Evolutionary conservation across 129 eudicot genomes (phyloP).

Genomic region (Smallanthus sonchifolius): DNA sequence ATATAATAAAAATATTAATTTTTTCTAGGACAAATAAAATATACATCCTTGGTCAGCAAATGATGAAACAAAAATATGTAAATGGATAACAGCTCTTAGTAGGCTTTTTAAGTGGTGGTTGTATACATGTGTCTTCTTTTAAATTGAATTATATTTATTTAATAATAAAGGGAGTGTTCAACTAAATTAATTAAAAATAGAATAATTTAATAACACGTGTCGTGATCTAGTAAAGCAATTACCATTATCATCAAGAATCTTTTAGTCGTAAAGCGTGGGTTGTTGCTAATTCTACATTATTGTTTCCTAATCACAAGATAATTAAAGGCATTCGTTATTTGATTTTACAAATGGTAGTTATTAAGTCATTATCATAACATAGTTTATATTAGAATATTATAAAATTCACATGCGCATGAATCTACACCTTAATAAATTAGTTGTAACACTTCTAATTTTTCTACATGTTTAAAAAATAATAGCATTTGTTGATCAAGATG

Average conservation of each 20-base stretch:
- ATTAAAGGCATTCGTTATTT: background rate
- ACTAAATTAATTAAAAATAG: background rate
- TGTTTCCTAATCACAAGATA: conserved; percentile 4
- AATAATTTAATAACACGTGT: conserved; percentile 6
- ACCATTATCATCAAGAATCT: conserved; percentile 1
- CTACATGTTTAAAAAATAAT: background rate
- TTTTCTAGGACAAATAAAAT: background rate
- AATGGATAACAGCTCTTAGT: conserved; percentile 8
- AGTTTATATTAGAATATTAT: background rate
- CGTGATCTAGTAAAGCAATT: background rate
- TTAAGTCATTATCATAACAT: conserved; percentile 18
- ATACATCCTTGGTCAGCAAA: conserved; percentile 3
- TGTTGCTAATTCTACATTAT: background rate
- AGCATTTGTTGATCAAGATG: background rate
- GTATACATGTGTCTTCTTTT: background rate
- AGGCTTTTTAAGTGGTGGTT: conserved; percentile 12
- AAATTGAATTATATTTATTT: background rate
- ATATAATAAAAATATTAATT: too few species aligned
- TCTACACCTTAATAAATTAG: background rate
- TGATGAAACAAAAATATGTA: conserved; percentile 3
- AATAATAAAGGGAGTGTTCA: background rate
- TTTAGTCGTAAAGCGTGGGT: background rate
- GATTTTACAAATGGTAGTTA: background rate
- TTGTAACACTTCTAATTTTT: background rate
- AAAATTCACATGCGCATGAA: conserved; percentile 3